Conservation (phyloP, 108 stramenopile species). For the Nitzschia sp. region DNA sequence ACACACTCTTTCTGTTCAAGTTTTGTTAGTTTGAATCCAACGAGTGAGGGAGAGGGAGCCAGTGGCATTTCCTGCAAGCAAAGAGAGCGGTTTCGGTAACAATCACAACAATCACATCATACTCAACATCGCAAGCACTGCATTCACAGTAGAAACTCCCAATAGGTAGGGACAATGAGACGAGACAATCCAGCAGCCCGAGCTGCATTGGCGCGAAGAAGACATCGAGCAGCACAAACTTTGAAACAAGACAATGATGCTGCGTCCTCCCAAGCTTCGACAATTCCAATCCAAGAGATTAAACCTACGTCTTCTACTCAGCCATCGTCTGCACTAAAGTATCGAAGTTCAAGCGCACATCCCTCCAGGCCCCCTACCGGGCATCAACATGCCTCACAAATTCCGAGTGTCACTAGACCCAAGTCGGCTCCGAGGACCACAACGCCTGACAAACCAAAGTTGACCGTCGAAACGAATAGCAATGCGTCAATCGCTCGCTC, state of each 20-base stretch:
- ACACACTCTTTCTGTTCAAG: no score
- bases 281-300: neutral
- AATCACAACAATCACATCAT: no score
- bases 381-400: neutral
- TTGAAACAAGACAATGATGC: neutral
- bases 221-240: slow-evolving; percentile 33
- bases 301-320: neutral
- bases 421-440: slow-evolving; percentile 2
- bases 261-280: neutral
- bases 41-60: no score
- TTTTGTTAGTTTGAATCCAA: no score
- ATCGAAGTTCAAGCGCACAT: neutral
- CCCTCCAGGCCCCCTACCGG: neutral
- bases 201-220: slow-evolving; percentile 31
- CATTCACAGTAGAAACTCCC: neutral
- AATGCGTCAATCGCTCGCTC: neutral
- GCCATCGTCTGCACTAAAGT: neutral
- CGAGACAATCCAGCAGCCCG: slow-evolving; percentile 31
- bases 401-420: neutral
- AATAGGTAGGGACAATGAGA: neutral
- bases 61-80: no score
- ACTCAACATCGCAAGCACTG: no score
- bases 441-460: neutral
- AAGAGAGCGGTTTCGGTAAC: no score
- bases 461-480: slow-evolving; percentile 11